Percentiles rank a stretch among this genome's conserved stretches.
Evolutionary conservation across 2,329 filamentous ascomycete species (phyloP).

Genomic region (Leptographium wingfieldii): DNA sequence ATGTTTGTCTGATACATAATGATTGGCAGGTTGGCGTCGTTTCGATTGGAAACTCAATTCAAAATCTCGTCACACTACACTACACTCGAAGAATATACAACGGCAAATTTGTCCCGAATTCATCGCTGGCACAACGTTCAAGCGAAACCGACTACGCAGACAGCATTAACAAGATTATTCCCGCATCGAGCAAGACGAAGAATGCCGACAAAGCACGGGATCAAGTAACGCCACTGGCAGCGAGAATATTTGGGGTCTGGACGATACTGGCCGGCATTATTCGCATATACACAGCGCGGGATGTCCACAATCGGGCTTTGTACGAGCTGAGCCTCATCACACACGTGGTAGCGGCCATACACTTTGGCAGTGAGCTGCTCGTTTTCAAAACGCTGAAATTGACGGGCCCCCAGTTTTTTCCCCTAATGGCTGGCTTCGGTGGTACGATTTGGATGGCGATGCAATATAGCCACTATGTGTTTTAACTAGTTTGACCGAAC

Average conservation of each 20-base stretch:
- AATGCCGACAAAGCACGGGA: slow-evolving; percentile 34
- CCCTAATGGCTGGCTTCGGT: slow-evolving; percentile 32
- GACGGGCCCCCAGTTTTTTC: slow-evolving; percentile 41
- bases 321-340: slow-evolving; percentile 77
- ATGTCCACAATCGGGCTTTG: slow-evolving; percentile 57
- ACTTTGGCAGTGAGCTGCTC: slow-evolving; percentile 72
- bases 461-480: slow-evolving; percentile 60
- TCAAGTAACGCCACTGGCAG: slow-evolving; percentile 61
- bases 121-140: slow-evolving; percentile 23
- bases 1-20: not conserved
- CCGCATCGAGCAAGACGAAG: slow-evolving; percentile 28
- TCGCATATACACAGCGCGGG: slow-evolving; percentile 72
- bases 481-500: slow-evolving; percentile 10
- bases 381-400: slow-evolving; percentile 64
- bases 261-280: slow-evolving; percentile 67
- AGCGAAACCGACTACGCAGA: slow-evolving; percentile 25
- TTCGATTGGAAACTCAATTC: slow-evolving; percentile 72
- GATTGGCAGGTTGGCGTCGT: slow-evolving; percentile 59
- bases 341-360: slow-evolving; percentile 62
- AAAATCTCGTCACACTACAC: slow-evolving; percentile 67
- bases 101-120: slow-evolving; percentile 44
- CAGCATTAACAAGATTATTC: slow-evolving; percentile 37
- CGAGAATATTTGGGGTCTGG: slow-evolving; percentile 78
- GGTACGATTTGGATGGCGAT: slow-evolving; percentile 47
- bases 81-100: slow-evolving; percentile 85